These are phyloP conservation scores for Melastoma candidum DNA, from an alignment of 441 rosid species.

Conservation along the genomic window DNA sequence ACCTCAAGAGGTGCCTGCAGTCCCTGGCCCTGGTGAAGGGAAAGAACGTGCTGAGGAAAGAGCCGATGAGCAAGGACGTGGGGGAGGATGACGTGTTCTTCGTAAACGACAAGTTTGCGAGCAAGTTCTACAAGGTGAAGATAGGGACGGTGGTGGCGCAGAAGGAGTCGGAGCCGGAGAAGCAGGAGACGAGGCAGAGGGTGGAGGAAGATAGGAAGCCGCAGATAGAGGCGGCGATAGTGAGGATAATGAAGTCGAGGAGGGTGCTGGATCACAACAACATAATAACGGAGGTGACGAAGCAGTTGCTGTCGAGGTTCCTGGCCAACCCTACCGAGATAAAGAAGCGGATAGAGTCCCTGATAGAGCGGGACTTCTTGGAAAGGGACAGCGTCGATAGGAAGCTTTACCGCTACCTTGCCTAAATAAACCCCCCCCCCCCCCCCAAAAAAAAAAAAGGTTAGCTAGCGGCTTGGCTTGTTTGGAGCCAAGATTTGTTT, in stretches of 20 bases:
- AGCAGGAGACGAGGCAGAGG: slow-evolving; percentile 93
- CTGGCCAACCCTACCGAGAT: slow-evolving; percentile 90
- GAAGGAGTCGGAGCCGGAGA: slow-evolving; percentile 92
- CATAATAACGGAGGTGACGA: slow-evolving; percentile 76
- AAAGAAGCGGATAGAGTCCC: slow-evolving; percentile 89
- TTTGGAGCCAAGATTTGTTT: too few species aligned
- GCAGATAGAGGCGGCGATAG: slow-evolving; percentile 95
- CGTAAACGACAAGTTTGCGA: slow-evolving; percentile 80
- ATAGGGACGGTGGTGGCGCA: slow-evolving; percentile 96
- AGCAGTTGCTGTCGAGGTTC: slow-evolving; percentile 89
- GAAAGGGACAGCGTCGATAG: slow-evolving; percentile 83
- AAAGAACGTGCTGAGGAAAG: slow-evolving; percentile 80
- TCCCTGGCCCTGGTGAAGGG: slow-evolving; percentile 91
- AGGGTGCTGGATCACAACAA: slow-evolving; percentile 90
- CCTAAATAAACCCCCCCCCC: slow-evolving; percentile 22
- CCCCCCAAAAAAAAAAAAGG: too few species aligned
- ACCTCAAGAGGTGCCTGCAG: slow-evolving; percentile 86
- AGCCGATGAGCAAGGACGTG: slow-evolving; percentile 94
- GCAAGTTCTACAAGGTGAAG: slow-evolving; percentile 94
- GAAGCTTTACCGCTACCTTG: slow-evolving; percentile 85
- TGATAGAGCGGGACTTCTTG: slow-evolving; percentile 90
- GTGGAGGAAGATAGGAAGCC: slow-evolving; percentile 98
- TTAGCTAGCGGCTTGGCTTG: too few species aligned
- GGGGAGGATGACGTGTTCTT: slow-evolving; percentile 76
- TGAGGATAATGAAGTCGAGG: slow-evolving; percentile 95